Evolutionary conservation across 495 filamentous ascomycete species (phyloP), one percentile per base, ranked within the genome.

Genomic region (Aspergillus incahuasiensis): DNA sequence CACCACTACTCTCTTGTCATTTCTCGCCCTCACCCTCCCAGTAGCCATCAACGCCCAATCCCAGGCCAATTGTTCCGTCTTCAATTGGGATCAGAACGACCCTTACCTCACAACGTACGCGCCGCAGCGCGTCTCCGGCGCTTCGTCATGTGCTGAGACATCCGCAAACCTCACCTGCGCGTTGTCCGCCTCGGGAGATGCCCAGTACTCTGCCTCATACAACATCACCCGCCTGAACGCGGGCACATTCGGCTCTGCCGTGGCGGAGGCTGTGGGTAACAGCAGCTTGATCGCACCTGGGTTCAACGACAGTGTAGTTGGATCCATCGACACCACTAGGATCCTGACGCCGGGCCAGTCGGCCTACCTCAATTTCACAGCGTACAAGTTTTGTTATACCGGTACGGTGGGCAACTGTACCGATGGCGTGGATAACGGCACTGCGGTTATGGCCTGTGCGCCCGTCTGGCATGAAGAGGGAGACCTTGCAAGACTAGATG

Each of bases 321-420:
- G 45, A 5, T n/a, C 45, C 1, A 47, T 56, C 13, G 45, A 49
- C 15, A 15, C 30, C n/a, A 56, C 54, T 21, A 19, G 45, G 8
- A 18, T 49, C 13, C 21, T 56, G 24, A 11, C 11, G 0, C 22
- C 44, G 19, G 54, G 54, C 21, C 54, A 56, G 45, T 49, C 54
- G 15, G 54, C 34, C 0, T 56, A 56, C 25, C 35, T 56, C 15
- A 49, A 49, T 22, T 56, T 56, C 45, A 56, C 54, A 18, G 45
- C 54, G 1, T 42, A 40, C 20, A 34, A 16, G 44, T 56, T 40
- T 25, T 56, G 54, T 21, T 56, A 42, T 22, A 40, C 34, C 5
- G 54, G 54, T 11, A 49, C 45, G 7, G 44, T 56, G 20, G 54
- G 24, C 0, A 32, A 48, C 15, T 56, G 54, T 30, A 49, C 45